These are phyloP conservation scores for Citrus australasica DNA, from an alignment of 345 rosid species.

Conservation along the genomic window DNA sequence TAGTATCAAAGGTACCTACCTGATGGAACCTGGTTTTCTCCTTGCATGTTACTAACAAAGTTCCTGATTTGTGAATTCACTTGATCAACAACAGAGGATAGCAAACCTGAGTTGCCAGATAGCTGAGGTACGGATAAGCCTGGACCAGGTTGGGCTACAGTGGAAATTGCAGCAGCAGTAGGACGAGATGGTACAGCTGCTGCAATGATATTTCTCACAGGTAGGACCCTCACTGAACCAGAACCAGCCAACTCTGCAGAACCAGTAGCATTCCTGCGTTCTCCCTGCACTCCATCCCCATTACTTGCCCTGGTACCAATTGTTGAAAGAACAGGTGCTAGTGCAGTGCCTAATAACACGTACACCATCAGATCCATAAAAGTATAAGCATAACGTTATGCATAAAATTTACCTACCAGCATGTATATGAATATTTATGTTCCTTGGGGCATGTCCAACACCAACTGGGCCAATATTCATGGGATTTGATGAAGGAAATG, in stretches of 20 bases:
- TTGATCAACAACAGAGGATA: constrained; percentile 36
- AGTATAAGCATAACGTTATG: background rate
- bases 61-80: constrained; percentile 48
- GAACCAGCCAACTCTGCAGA: constrained; percentile 26
- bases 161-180: constrained; percentile 26
- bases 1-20: constrained; percentile 36
- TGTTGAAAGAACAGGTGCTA: constrained; percentile 51
- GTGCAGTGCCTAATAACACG: constrained; percentile 43
- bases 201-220: constrained; percentile 47
- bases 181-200: constrained; percentile 46
- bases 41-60: constrained; percentile 39
- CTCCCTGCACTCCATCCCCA: constrained; percentile 53
- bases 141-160: constrained; percentile 27
- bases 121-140: constrained; percentile 36
- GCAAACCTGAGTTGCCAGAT: constrained; percentile 31
- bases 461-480: constrained; percentile 49
- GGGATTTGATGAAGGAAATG: constrained; percentile 50
- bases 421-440: constrained; percentile 90
- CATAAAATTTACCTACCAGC: constrained; percentile 60
- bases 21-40: constrained; percentile 43
- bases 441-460: constrained; percentile 61
- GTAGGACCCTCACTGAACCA: constrained; percentile 32
- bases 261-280: constrained; percentile 34
- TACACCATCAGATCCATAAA: constrained; percentile 1
- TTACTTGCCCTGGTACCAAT: constrained; percentile 46